Evolutionary conservation across 768 basidiomycete species (phyloP), one percentile per base, ranked within the genome.

Genomic region (Lentinula raphanica): DNA sequence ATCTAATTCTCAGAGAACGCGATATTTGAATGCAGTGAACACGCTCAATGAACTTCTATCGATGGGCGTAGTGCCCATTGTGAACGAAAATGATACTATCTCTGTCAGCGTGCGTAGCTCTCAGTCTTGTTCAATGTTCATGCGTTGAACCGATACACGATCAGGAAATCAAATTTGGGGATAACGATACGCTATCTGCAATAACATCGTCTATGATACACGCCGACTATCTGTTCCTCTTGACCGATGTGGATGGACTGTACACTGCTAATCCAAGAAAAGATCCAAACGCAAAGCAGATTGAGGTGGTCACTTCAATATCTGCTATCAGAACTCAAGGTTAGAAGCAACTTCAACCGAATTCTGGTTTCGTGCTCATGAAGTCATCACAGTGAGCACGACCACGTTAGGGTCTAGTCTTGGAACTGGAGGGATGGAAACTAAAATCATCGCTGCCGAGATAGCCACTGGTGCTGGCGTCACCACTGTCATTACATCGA

Each of bases 161-260:
- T 1, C 66, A 95, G 93, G 97, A 99, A 88, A 98, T 99, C 61
- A 96, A 94, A 90, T 99, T 99, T 64, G 97, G 97, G 49, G 97
- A 98, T 74, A 98, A 98, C 70, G 97, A 99, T 69, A 98, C 96
- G 0, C 77, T 99, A 17, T 98, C 96, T 40, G 97, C 97, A 19
- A 95, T 99, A 59, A 95, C 97, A 0, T 88, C 94, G 3, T 92
- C 92, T 6, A 98, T 99, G 91, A 88, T 98, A 27, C 92, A 96
- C 62, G 97, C 97, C 17, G 96, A 98, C 71, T 99, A 94, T 69
- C 84, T 98, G 11, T 98, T 98, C 71, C 81, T 99, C 2, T 76
- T 98, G 38, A 99, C 97, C 2, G 97, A 99, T 64, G 97, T 99
- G 4, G 94, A 98, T 60, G 92, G 93, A 3, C 71, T 99, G 60